Conservation (phyloP, 192 early-diverging fungal genomes). For the Globomyces pollinis-pini region DNA sequence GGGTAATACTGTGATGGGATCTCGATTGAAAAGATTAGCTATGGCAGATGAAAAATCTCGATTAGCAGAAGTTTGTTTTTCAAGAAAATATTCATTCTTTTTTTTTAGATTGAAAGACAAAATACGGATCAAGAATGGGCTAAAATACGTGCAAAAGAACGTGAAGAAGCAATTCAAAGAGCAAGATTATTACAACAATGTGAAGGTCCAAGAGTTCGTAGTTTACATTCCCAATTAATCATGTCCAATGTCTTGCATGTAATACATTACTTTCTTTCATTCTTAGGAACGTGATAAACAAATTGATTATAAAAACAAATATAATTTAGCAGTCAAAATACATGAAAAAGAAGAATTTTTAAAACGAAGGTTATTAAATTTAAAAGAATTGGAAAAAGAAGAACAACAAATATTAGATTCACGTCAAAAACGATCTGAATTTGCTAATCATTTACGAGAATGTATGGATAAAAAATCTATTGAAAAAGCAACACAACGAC, state of each 20-base stretch:
- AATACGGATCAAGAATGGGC: conserved; percentile 37
- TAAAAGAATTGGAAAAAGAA: conserved; percentile 4
- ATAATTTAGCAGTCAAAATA: background rate
- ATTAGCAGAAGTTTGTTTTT: conserved; percentile 16
- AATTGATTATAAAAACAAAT: conserved; percentile 11
- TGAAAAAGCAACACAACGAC: background rate
- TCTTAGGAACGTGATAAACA: conserved; percentile 37
- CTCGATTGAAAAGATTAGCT: conserved; percentile 34
- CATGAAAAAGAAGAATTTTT: background rate
- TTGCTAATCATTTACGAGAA: background rate
- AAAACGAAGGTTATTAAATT: background rate
- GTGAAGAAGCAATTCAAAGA: conserved; percentile 26
- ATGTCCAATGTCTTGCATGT: conserved; percentile 41
- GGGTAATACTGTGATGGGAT: conserved; percentile 42
- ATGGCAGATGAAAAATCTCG: conserved; percentile 22
- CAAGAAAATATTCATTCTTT: too few relatives aligned
- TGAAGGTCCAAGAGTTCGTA: conserved; percentile 23
- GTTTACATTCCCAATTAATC: conserved; percentile 24
- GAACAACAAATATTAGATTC: background rate
- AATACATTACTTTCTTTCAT: background rate
- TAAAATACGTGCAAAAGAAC: conserved; percentile 17
- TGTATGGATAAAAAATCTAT: background rate
- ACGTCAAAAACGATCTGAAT: background rate
- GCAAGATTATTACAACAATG: conserved; percentile 31
- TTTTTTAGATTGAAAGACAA: conserved; percentile 32